These are phyloP conservation scores for Suillus spraguei DNA, from an alignment of 768 basidiomycete genomes.

Conservation along the genomic window DNA sequence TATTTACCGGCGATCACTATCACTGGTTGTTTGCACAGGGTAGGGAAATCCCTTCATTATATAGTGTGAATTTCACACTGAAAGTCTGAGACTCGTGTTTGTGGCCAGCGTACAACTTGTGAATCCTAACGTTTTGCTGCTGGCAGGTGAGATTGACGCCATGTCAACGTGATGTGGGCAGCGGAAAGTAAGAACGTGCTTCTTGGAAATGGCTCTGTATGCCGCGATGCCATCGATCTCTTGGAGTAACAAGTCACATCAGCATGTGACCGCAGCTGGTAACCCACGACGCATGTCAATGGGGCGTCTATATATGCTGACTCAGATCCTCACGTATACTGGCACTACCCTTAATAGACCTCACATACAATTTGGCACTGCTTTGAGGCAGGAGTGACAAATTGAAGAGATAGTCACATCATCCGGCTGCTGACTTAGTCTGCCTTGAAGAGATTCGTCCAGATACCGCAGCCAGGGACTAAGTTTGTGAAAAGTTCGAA, in stretches of 20 bases:
- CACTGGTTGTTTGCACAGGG: not conserved
- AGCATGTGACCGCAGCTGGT: not conserved
- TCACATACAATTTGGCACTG: not conserved
- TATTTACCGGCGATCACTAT: not conserved
- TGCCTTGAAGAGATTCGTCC: not conserved
- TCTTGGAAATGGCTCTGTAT: not conserved
- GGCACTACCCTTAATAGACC: not conserved
- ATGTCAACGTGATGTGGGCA: not conserved
- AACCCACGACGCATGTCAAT: not conserved
- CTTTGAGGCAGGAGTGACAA: not conserved
- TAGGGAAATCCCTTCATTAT: not conserved
- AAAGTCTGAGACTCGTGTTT: not conserved
- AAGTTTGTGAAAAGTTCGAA: not conserved
- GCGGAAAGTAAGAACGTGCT: not conserved
- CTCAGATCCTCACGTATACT: not conserved
- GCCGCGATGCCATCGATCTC: not conserved
- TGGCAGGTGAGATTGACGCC: not conserved
- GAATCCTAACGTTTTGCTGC: not conserved
- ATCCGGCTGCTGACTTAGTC: not conserved
- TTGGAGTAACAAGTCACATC: not conserved
- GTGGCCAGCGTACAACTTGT: not conserved
- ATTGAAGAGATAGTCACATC: not conserved
- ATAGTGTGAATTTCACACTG: too few species aligned
- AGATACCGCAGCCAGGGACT: not conserved
- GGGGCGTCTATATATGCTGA: not conserved